These are phyloP conservation scores for Wilcoxina mikolae DNA, from an alignment of 495 filamentous ascomycete genomes.

Conservation along the genomic window DNA sequence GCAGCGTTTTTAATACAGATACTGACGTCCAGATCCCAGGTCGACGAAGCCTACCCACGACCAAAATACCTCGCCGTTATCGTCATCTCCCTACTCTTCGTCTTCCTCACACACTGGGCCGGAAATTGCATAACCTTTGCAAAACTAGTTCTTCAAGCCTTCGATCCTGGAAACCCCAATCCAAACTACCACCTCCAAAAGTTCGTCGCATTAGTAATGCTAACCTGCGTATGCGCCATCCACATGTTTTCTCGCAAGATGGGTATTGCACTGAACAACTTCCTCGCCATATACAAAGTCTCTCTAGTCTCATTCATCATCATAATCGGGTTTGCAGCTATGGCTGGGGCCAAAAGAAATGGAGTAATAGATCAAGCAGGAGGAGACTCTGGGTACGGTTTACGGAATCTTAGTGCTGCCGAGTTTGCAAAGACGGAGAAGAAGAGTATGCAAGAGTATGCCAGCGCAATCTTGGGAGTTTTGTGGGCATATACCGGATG, in stretches of 20 bases:
- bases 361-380: background rate
- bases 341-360: conserved; percentile 12
- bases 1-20: background rate
- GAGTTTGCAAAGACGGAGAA: background rate
- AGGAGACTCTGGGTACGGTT: conserved; percentile 1
- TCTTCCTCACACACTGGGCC: conserved; percentile 14
- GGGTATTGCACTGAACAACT: conserved; percentile 17
- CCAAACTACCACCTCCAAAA: conserved; percentile 19
- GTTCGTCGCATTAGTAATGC: conserved; percentile 18
- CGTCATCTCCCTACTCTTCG: conserved; percentile 16
- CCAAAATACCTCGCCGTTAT: conserved; percentile 17
- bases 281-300: conserved; percentile 16
- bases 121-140: conserved; percentile 17
- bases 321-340: conserved; percentile 11
- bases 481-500: conserved; percentile 20
- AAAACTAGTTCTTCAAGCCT: conserved; percentile 16
- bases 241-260: conserved; percentile 20
- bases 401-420: conserved; percentile 5
- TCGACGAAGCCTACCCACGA: conserved; percentile 19
- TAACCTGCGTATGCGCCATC: conserved; percentile 14
- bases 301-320: conserved; percentile 11
- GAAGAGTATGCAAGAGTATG: conserved; percentile 19
- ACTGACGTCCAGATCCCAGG: conserved; percentile 1
- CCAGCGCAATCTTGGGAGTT: conserved; percentile 14
- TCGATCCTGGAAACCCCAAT: conserved; percentile 10